Conservation (phyloP, 257 asterid species). For the Nicotiana tomentosiformis region DNA sequence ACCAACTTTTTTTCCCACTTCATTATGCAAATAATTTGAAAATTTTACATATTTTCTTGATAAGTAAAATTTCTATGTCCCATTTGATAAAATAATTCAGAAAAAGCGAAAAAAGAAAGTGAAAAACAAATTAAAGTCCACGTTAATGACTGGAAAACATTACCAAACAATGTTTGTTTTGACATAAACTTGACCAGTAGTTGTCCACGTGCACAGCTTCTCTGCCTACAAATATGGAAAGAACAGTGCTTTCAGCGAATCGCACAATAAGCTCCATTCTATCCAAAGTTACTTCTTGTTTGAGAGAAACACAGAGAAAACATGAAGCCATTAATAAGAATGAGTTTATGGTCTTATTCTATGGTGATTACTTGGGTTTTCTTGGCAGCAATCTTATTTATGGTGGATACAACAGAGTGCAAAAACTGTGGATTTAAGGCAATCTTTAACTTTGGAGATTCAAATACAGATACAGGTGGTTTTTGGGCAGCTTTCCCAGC, state of each 20-base stretch:
- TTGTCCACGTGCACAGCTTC: background rate
- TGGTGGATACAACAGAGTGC: background rate
- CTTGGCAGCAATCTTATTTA: slow-evolving; percentile 13
- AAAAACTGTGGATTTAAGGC: slow-evolving; percentile 43
- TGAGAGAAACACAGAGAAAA: background rate
- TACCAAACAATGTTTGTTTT: background rate
- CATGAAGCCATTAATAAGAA: slow-evolving; percentile 13
- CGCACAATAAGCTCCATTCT: background rate
- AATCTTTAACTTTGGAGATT: slow-evolving; percentile 74
- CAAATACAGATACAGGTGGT: slow-evolving; percentile 69
- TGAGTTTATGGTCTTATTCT: slow-evolving; percentile 12
- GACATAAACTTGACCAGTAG: background rate
- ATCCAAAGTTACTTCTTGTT: background rate
- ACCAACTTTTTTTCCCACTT: background rate
- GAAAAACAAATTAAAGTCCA: background rate
- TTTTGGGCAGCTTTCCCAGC: slow-evolving; percentile 76
- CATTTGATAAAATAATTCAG: background rate
- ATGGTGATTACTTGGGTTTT: slow-evolving; percentile 9
- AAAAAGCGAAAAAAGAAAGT: background rate
- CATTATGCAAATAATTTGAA: background rate
- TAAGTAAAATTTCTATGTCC: background rate
- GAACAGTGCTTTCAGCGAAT: background rate
- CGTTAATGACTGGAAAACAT: background rate
- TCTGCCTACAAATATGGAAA: background rate
- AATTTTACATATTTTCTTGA: background rate